Conservation (phyloP, 176 grass and related monocot genomes). For the Triticum monococcum region DNA sequence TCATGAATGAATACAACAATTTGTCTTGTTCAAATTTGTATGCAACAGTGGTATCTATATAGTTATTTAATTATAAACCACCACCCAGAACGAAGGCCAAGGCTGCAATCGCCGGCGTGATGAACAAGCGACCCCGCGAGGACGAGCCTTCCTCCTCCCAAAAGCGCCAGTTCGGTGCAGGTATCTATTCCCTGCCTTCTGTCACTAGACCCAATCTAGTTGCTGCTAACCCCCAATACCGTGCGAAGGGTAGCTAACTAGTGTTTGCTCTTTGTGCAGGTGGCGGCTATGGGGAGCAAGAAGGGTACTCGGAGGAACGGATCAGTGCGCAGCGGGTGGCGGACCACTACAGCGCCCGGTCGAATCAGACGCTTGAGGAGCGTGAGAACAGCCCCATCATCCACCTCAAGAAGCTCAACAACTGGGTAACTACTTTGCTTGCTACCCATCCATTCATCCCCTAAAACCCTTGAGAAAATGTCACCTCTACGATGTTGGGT, state of each 20-base stretch:
- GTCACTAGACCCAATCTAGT: neutral
- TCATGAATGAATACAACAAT: neutral
- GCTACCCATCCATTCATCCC: too few relatives aligned
- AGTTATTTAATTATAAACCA: neutral
- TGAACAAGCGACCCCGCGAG: constrained; percentile 53
- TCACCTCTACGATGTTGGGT: neutral
- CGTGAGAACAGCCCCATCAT: constrained; percentile 96
- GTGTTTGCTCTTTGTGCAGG: constrained; percentile 5
- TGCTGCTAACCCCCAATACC: neutral
- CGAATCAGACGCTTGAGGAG: constrained; percentile 98
- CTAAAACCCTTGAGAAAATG: neutral
- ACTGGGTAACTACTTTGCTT: constrained; percentile 57
- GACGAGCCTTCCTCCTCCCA: constrained; percentile 38
- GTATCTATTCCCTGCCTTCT: neutral
- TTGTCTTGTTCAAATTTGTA: neutral
- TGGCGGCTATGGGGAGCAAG: constrained; percentile 21
- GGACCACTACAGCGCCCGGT: constrained; percentile 95
- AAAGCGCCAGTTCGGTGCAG: constrained; percentile 45
- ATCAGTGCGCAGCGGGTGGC: constrained; percentile 57
- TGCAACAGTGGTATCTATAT: neutral
- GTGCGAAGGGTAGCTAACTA: constrained; percentile 16
- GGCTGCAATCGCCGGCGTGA: constrained; percentile 13
- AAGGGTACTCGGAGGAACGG: constrained; percentile 44
- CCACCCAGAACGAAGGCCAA: neutral
- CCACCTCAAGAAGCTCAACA: constrained; percentile 98